A percentile compares a stretch with the other conserved stretches of the same genome.
These are phyloP conservation scores for Linaria vulgaris DNA, from an alignment of 257 asterid species.

Conservation along the genomic window DNA sequence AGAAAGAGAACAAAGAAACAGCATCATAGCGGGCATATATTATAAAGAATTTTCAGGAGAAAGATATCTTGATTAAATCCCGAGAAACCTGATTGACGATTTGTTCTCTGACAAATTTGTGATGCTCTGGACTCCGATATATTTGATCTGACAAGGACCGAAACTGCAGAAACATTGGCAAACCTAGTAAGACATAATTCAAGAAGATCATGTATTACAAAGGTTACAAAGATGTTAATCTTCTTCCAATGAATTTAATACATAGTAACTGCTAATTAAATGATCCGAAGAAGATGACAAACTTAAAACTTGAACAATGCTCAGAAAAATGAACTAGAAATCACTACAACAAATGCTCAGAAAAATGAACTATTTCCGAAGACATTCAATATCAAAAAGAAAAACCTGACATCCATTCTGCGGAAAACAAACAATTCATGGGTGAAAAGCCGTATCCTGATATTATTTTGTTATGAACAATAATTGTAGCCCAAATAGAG, in stretches of 20 bases:
- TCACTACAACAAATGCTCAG: no score
- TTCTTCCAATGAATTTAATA: no score
- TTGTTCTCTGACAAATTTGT: slow-evolving; percentile 55
- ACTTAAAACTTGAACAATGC: no score
- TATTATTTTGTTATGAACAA: no score
- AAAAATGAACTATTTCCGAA: no score
- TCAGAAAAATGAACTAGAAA: no score
- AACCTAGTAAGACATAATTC: not conserved
- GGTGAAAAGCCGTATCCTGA: not conserved
- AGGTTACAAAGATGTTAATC: slow-evolving; percentile 8
- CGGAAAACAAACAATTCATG: not conserved
- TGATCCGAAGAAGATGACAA: no score
- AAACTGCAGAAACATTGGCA: slow-evolving; percentile 31
- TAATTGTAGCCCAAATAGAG: no score
- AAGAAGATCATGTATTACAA: not conserved
- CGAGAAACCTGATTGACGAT: slow-evolving; percentile 46
- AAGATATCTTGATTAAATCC: not conserved
- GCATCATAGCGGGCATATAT: not conserved
- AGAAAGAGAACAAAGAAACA: slow-evolving; percentile 22
- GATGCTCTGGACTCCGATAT: slow-evolving; percentile 59
- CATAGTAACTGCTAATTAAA: no score
- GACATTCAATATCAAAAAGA: no score
- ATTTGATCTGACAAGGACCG: slow-evolving; percentile 69
- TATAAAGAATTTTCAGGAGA: not conserved
- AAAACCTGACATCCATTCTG: not conserved